Evolutionary conservation across 2,329 filamentous ascomycete species (phyloP), one percentile per base, ranked within the genome.

Genomic region (Hymenoscyphus fraxineus): DNA sequence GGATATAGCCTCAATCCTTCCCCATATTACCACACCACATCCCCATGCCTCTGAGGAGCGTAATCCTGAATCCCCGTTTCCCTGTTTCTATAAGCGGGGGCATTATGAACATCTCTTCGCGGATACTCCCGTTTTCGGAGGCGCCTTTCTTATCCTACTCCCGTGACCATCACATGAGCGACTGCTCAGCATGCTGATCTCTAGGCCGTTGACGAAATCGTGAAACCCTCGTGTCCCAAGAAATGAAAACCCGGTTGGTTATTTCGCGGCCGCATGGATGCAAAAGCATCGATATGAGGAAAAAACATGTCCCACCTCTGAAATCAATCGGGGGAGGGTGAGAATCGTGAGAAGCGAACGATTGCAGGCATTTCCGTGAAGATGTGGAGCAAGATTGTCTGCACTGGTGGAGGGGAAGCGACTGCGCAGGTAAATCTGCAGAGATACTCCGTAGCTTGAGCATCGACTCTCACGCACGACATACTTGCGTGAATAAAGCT

Each of bases 171-270:
- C 68, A 70, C 68, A 70, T 70, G 71, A 65, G 57, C 62, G 7
- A 38, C 55, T 54, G 65, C 59, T 38, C 40, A 39, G 58, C 58
- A 41, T 60, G 39, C 56, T 51, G 44, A 27, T 56, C 32, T 31
- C 44, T 59, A 55, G 58, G 31, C 54, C 38, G 40, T 64, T 65
- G 65, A 68, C 58, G 58, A 70, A 64, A 62, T 57, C 27, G 71
- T 73, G 67, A 66, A 64, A 72, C 70, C 41, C 65, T 73, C 68
- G 67, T 71, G 67, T 72, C 68, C 70, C 68, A 70, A 68, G 70
- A 58, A 60, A 69, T 70, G 64, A 63, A 66, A 65, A 69, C 61
- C 59, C 64, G 60, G 54, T 60, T 65, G 59, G 63, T 65, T 66
- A 70, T 69, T 68, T 70, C 69, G 64, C 64, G 59, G 64, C 64